A percentile compares a stretch with the other conserved stretches of the same genome.
phyloP scores from a whole-genome alignment of 2,329 filamentous ascomycete genomes.

The Thyridium curvatum region DNA sequence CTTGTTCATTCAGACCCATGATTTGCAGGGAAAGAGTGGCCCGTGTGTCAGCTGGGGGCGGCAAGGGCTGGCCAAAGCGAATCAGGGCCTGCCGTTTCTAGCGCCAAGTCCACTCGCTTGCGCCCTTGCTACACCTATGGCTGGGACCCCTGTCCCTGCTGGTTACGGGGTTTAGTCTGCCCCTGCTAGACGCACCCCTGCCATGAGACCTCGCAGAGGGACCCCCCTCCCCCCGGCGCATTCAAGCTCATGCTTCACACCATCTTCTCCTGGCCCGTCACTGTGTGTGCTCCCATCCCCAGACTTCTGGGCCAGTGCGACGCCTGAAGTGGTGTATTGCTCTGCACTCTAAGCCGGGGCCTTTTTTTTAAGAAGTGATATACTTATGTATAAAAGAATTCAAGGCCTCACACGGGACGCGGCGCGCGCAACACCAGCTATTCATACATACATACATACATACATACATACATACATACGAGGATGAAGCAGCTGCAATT shows the following conservation, averaged over 20 bases:
- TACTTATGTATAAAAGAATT: not conserved
- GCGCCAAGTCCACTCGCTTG: conserved; percentile 4
- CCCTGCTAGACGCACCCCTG: conserved; percentile 6
- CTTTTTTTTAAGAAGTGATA: not conserved
- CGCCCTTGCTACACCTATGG: conserved; percentile 8
- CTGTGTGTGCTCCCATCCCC: conserved; percentile 19
- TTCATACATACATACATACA: not conserved
- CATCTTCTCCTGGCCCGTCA: conserved; percentile 15
- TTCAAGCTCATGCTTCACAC: conserved; percentile 19
- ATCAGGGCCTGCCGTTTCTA: not conserved
- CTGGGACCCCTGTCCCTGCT: conserved; percentile 13
- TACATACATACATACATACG: not conserved
- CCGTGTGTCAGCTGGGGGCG: conserved; percentile 2
- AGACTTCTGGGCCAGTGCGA: conserved; percentile 19
- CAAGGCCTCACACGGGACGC: not conserved
- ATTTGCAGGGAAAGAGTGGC: conserved; percentile 2
- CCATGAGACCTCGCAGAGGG: conserved; percentile 6
- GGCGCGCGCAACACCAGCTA: too few species aligned
- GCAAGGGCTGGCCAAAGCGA: not conserved
- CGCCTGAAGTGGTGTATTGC: conserved; percentile 7
- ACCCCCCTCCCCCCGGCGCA: conserved; percentile 6
- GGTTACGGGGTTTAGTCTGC: too few species aligned
- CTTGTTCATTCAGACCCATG: not conserved
- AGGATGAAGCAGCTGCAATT: not conserved
- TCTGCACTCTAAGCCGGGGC: conserved; percentile 5